Percentiles rank a stretch among this genome's conserved stretches.
Evolutionary conservation across 176 grass and related monocot species (phyloP).

Genomic region (Eremochloa ophiuroides): DNA sequence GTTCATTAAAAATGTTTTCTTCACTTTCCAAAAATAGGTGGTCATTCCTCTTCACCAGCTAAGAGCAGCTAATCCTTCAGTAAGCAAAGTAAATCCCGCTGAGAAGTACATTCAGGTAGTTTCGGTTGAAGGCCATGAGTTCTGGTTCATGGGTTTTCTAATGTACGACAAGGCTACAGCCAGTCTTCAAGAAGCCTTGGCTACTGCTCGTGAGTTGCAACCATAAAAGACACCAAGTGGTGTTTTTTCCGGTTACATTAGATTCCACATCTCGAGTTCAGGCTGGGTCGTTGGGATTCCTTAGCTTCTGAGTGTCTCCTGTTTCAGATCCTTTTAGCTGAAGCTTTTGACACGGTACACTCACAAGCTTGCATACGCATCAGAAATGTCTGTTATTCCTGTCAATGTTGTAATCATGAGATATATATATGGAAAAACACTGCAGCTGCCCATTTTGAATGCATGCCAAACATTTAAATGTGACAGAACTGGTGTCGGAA

Average conservation of each 20-base stretch:
- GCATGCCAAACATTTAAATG: constrained; percentile 17
- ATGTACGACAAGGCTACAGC: constrained; percentile 62
- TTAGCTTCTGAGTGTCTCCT: constrained; percentile 23
- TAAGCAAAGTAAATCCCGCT: constrained; percentile 62
- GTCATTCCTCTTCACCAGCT: constrained; percentile 84
- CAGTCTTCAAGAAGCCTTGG: constrained; percentile 72
- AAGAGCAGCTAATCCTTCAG: constrained; percentile 77
- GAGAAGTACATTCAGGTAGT: constrained; percentile 87
- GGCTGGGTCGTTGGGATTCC: neutral
- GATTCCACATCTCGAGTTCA: neutral
- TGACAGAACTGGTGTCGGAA: neutral
- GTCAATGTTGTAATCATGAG: constrained; percentile 37
- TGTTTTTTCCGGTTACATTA: neutral
- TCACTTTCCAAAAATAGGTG: constrained; percentile 49
- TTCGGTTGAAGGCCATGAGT: constrained; percentile 77
- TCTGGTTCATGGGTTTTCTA: constrained; percentile 94
- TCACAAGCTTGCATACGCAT: constrained; percentile 35
- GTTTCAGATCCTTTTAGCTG: constrained; percentile 23
- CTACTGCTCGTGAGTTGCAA: constrained; percentile 53
- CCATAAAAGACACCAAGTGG: constrained; percentile 29
- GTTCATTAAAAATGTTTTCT: neutral
- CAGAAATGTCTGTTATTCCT: constrained; percentile 22
- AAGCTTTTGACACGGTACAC: constrained; percentile 20
- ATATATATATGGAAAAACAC: constrained; percentile 31
- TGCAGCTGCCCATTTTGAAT: constrained; percentile 20